Conservation (phyloP, 2,329 filamentous ascomycete genomes). For the Magnaporthiopsis poae region DNA sequence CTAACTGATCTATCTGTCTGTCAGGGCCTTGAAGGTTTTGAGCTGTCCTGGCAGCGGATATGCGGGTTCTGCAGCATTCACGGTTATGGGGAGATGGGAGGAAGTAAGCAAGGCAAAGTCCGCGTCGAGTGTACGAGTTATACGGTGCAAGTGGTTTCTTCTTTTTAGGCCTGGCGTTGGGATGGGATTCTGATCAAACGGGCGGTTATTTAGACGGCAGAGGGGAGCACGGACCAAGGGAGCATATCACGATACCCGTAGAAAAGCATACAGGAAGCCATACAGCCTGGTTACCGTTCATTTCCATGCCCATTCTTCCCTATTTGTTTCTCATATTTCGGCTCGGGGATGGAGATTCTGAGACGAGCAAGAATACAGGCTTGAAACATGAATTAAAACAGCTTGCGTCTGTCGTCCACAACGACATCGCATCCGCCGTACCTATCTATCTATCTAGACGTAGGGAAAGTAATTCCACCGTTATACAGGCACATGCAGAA, state of each 20-base stretch:
- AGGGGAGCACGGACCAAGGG: not conserved
- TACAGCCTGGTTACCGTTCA: not conserved
- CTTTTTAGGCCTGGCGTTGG: not conserved
- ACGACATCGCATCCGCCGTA: not conserved
- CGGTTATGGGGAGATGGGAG: too few species aligned
- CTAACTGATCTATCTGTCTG: too few species aligned
- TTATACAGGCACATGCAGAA: not conserved
- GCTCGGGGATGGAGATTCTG: too few species aligned
- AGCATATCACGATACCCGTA: not conserved
- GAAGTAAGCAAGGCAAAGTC: not conserved
- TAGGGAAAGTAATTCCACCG: not conserved
- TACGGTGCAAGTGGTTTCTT: not conserved
- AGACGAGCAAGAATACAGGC: too few species aligned
- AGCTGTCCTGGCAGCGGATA: not conserved
- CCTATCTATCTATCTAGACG: not conserved
- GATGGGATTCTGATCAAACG: not conserved
- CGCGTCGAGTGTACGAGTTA: slow-evolving; percentile 3
- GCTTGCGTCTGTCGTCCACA: not conserved
- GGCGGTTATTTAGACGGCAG: not conserved
- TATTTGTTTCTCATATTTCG: too few species aligned
- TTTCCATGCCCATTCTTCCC: too few species aligned
- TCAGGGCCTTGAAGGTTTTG: too few species aligned
- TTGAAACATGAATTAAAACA: not conserved
- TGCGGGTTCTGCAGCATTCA: not conserved
- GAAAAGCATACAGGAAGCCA: not conserved